Evolutionary conservation across 202 grass and related monocot genomes (phyloP).

Genomic region (Musa balbisiana): DNA sequence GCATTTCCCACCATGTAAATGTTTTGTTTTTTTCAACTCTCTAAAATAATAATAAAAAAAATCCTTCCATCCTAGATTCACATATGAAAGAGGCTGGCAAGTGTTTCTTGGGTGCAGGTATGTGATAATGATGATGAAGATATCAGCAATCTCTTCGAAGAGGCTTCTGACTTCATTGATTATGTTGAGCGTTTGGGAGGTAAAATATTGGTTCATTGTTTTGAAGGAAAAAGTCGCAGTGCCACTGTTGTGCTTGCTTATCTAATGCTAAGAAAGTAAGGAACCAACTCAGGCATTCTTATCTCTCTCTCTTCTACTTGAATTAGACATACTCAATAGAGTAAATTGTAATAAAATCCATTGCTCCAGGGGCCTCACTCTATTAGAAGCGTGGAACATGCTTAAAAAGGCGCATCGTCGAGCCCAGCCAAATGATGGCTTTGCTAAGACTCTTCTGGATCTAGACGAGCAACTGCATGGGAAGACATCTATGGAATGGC

Average conservation of each 20-base stretch:
- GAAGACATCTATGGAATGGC: slow-evolving; percentile 75
- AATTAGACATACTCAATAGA: background rate
- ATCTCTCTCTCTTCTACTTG: background rate
- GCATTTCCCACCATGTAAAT: background rate
- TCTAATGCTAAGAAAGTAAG: slow-evolving; percentile 81
- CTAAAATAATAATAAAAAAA: background rate
- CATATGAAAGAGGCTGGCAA: background rate
- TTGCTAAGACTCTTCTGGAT: slow-evolving; percentile 67
- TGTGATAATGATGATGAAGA: slow-evolving; percentile 78
- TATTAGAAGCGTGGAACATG: slow-evolving; percentile 75
- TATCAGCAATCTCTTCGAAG: slow-evolving; percentile 75
- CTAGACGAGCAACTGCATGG: slow-evolving; percentile 70
- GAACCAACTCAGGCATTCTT: background rate
- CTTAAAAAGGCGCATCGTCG: slow-evolving; percentile 75
- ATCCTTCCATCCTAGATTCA: background rate
- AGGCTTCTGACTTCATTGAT: slow-evolving; percentile 84
- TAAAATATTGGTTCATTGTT: slow-evolving; percentile 95
- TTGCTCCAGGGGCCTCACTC: slow-evolving; percentile 32
- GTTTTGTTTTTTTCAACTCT: background rate
- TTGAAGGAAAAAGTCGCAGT: slow-evolving; percentile 85
- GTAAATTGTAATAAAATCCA: background rate
- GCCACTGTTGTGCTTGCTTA: slow-evolving; percentile 89
- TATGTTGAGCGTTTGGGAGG: slow-evolving; percentile 47
- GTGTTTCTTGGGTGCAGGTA: slow-evolving; percentile 39
- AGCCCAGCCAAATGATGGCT: slow-evolving; percentile 82